Conservation (phyloP, 2,329 filamentous ascomycete genomes). For the Colletotrichum siamense region DNA sequence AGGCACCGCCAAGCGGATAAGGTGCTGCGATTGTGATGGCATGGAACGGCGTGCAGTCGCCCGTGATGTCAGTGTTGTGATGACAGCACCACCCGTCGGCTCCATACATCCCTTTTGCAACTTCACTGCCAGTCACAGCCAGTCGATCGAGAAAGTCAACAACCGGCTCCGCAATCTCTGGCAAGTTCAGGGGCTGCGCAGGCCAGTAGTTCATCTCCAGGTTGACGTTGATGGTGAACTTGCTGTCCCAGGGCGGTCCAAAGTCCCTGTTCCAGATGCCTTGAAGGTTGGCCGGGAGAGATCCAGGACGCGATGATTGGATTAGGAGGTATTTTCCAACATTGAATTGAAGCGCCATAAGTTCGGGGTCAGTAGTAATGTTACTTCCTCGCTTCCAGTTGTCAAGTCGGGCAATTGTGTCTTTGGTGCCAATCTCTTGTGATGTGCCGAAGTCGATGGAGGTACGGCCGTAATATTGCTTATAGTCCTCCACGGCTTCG, state of each 20-base stretch:
- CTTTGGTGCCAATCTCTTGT: not conserved
- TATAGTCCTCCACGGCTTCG: slow-evolving; percentile 12
- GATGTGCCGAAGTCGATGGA: slow-evolving; percentile 22
- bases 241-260: slow-evolving; percentile 49
- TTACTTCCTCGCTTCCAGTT: not conserved
- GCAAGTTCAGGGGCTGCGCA: slow-evolving; percentile 28
- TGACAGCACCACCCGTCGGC: slow-evolving; percentile 38
- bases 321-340: slow-evolving; percentile 40
- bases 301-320: slow-evolving; percentile 28
- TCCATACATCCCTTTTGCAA: slow-evolving; percentile 39
- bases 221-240: slow-evolving; percentile 58
- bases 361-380: slow-evolving; percentile 21
- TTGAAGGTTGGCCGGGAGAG: slow-evolving; percentile 41
- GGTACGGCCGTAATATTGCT: slow-evolving; percentile 10
- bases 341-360: slow-evolving; percentile 35
- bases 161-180: slow-evolving; percentile 40
- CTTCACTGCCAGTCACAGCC: slow-evolving; percentile 33
- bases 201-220: slow-evolving; percentile 60
- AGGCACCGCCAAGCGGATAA: slow-evolving; percentile 3
- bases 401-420: not conserved
- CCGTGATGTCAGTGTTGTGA: slow-evolving; percentile 44
- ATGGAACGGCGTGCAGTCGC: slow-evolving; percentile 1
- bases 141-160: slow-evolving; percentile 43
- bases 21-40: slow-evolving; percentile 10
- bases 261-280: slow-evolving; percentile 50